Evolutionary conservation across 2,329 filamentous ascomycete genomes (phyloP).

Genomic region (Achaetomium macrosporum): DNA sequence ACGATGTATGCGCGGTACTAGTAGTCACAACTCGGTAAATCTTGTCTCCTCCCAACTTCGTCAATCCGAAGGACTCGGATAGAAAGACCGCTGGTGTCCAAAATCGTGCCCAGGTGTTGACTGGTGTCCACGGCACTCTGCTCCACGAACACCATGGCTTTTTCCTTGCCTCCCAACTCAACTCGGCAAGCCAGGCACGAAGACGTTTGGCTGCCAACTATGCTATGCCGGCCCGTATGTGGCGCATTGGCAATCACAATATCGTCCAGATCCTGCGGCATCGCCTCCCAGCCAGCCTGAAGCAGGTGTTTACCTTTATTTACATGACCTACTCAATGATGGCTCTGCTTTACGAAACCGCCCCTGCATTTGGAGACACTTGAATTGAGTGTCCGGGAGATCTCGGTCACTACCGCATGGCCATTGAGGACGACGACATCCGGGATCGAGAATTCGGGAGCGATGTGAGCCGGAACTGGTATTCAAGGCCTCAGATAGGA

Average conservation of each 20-base stretch:
- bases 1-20: no score
- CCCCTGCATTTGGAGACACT: conserved; percentile 74
- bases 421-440: conserved; percentile 77
- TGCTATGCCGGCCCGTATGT: conserved; percentile 89
- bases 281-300: conserved; percentile 66
- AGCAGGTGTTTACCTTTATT: conserved; percentile 89
- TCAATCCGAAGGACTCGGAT: no score
- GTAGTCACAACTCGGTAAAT: no score
- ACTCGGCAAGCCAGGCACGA: conserved; percentile 63
- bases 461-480: conserved; percentile 75
- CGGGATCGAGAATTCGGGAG: conserved; percentile 76
- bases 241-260: conserved; percentile 84
- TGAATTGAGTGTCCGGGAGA: conserved; percentile 95
- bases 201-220: conserved; percentile 70
- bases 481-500: conserved; percentile 70
- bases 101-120: conserved; percentile 76
- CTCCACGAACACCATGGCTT: conserved; percentile 82
- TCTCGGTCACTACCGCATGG: conserved; percentile 75
- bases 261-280: conserved; percentile 74
- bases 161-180: conserved; percentile 82
- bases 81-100: no score
- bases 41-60: no score
- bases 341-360: conserved; percentile 77
- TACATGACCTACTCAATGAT: conserved; percentile 88
- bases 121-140: conserved; percentile 72